Evolutionary conservation across 495 filamentous ascomycete genomes (phyloP).

Genomic region (Neurospora tetraspora): DNA sequence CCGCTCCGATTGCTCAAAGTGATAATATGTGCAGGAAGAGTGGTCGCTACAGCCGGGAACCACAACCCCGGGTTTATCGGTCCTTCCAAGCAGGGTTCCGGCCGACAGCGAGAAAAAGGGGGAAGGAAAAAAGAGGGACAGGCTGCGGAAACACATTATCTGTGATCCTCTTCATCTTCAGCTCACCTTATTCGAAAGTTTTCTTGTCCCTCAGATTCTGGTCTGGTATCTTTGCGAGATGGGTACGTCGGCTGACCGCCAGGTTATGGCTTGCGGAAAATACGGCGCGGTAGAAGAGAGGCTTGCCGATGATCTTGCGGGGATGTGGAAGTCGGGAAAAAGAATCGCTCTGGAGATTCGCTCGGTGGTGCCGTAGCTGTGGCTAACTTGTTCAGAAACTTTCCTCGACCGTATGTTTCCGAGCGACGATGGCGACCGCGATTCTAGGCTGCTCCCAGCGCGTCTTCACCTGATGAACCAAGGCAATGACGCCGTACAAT

Average conservation of each 20-base stretch:
- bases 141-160: background rate
- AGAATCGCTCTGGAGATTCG: background rate
- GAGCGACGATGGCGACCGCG: background rate
- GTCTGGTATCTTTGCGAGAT: background rate
- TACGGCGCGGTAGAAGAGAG: background rate
- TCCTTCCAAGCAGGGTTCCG: background rate
- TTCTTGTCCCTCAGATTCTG: background rate
- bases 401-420: background rate
- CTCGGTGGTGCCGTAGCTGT: background rate
- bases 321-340: background rate
- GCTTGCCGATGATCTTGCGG: background rate
- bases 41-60: conserved; percentile 9
- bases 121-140: background rate
- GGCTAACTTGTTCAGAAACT: background rate
- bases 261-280: background rate
- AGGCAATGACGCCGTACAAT: conserved; percentile 14
- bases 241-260: background rate
- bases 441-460: conserved; percentile 1
- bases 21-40: conserved; percentile 1
- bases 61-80: conserved; percentile 5
- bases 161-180: background rate
- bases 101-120: background rate
- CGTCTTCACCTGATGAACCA: conserved; percentile 6
- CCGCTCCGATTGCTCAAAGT: conserved; percentile 14
- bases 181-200: background rate